Evolutionary conservation across 164 flowering plant species (phyloP), one percentile per base, ranked within the genome.

Genomic region (Litsea cubeba): DNA sequence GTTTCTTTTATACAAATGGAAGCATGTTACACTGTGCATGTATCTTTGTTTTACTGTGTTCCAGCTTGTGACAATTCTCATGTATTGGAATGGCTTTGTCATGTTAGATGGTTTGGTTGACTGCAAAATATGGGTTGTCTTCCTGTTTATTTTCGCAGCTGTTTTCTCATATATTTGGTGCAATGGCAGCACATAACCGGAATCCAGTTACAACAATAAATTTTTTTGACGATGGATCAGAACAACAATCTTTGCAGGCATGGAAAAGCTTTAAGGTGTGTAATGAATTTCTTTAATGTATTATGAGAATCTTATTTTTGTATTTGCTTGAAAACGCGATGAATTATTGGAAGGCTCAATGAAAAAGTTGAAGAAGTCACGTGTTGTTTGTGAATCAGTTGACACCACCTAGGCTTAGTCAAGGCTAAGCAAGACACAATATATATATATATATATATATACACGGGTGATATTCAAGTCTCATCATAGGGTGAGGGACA

Each of bases 251-350:
- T 69, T 60, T 49, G 22, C 79, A 62, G 30, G 57, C 69, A 22
- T 73, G 79, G 80, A 70, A 46, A 17, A 54, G 62, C 65, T 18
- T 74, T 30, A 74, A 78, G 80, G 80, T 78, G 74, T 51, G 14
- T 24, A 63, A 25, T 22, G 12, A 23, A 63, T 63, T 22, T 26
- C 69, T 54, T 54, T 15, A 54, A 20, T 54, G 17, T 11, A 14
- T 20, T 54, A n/a, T 20, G 11, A 40, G 46, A 40, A 40, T 40
- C 46, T 40, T 40, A 40, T 7, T 7, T 40, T 40, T 40, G 46
- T 40, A 40, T 40, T 40, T 40, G 46, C 46, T 40, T 40, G 10
- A 40, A 40, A 40, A 40, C 11, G 0, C 10, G 11, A 40, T 40
- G 11, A 40, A 40, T 40, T 40, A 40, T 40, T 7, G 46, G 46